Base-by-base conservation (phyloP, 2,329 filamentous ascomycete genomes). In the Pyricularia grisea region DNA sequence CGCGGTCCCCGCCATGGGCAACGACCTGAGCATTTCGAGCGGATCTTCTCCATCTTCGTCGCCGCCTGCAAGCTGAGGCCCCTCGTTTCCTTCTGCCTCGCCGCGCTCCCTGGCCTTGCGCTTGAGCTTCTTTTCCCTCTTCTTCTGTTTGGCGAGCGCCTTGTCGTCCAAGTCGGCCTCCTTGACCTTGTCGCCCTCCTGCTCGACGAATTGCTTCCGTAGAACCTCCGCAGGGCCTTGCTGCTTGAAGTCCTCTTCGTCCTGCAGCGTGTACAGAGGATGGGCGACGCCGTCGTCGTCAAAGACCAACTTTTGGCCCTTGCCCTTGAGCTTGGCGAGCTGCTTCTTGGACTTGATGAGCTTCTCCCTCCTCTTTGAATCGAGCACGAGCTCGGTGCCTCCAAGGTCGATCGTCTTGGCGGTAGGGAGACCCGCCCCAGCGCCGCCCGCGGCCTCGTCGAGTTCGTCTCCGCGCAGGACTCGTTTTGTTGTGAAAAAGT, bases 291-390 rank as follows among this genome's bases (percentile, higher is more conserved):
- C 94, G 36, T 97, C 93, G 66, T 97, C 94, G 79, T 98, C 94
- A 77, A 94, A 99, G 5, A 97, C 85, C 9, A 97, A 82, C 77
- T 95, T 97, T 60, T 87, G 90, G 14, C 92, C 91, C 76, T 90
- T 91, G 76, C 93, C 92, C 83, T 93, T 96, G 83, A 92, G 92
- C 77, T 97, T 95, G 76, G 93, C 86, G 72, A 97, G 87, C 79
- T 96, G 92, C 85, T 97, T 97, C 84, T 97, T 98, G 25, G 92
- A 96, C 75, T 91, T 91, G 72, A 98, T 87, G n/a, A 97, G 86
- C 81, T 97, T 98, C 80, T 97, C 94, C 73, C 93, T 90, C 28
- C 95, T 92, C 79, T 98, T 96, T 14, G 93, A 97, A 81, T 99
- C 95, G 71, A 99, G 88, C 25, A 97, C 82, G 64, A 97, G 84